Evolutionary conservation across 768 basidiomycete genomes (phyloP).

Genomic region (Trametes cingulata): DNA sequence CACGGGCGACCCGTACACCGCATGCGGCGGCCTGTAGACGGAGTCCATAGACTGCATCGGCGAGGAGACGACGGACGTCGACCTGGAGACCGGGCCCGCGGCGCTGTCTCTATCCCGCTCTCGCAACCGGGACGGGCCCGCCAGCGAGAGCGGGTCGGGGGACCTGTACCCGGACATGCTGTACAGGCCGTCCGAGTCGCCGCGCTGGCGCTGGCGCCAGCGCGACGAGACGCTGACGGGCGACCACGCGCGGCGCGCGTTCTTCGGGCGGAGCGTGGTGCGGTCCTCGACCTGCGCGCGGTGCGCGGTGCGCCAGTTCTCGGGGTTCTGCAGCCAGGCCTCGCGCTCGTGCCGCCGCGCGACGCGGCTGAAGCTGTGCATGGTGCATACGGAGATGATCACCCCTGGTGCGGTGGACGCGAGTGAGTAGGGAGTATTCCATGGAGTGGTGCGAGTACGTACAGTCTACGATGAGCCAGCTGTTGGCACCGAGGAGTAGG

Average conservation of each 20-base stretch:
- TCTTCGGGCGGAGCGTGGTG: constrained; percentile 15
- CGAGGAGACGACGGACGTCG: constrained; percentile 16
- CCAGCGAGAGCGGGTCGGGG: neutral
- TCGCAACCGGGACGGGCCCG: constrained; percentile 1
- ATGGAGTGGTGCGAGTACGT: constrained; percentile 24
- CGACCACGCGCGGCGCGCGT: constrained; percentile 21
- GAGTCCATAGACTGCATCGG: constrained; percentile 12
- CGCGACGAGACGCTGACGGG: constrained; percentile 17
- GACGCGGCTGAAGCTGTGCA: constrained; percentile 62
- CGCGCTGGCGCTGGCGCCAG: constrained; percentile 11
- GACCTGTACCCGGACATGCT: constrained; percentile 3
- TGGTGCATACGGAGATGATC: constrained; percentile 53
- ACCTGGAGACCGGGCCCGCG: neutral
- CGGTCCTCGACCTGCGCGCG: constrained; percentile 32
- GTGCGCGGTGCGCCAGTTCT: constrained; percentile 40
- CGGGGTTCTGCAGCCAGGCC: constrained; percentile 50
- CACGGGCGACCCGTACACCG: constrained; percentile 1
- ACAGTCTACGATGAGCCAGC: constrained; percentile 62
- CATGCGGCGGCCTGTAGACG: constrained; percentile 1
- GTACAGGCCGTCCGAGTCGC: constrained; percentile 12
- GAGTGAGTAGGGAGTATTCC: constrained; percentile 3
- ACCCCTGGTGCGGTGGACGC: constrained; percentile 46
- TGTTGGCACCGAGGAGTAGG: constrained; percentile 45
- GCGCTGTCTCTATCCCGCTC: neutral
- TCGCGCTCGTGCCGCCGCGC: constrained; percentile 63